Evolutionary conservation across 169 alveolate species (phyloP).

Genomic region (Eimeria tenella): DNA sequence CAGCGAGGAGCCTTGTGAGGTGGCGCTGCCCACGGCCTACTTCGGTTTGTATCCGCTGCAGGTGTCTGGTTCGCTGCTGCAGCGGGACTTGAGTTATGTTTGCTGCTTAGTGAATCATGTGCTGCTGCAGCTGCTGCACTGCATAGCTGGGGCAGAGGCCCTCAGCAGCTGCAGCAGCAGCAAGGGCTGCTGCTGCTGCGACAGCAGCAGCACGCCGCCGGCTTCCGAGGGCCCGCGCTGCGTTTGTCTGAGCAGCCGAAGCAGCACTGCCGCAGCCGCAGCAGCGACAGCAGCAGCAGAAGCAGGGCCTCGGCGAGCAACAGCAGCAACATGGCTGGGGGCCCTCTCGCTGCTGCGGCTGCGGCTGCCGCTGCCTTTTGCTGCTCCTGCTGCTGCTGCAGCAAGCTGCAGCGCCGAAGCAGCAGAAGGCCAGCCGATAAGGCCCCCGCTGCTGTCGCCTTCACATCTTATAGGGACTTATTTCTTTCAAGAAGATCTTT

Average conservation of each 20-base stretch:
- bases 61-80: slow-evolving; percentile 7
- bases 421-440: background rate
- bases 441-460: slow-evolving; percentile 22
- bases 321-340: slow-evolving; percentile 8
- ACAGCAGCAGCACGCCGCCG: slow-evolving; percentile 12
- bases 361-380: slow-evolving; percentile 29
- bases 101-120: slow-evolving; percentile 22
- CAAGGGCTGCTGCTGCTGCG: slow-evolving; percentile 53
- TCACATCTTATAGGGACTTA: background rate
- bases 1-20: background rate
- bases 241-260: background rate
- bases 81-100: background rate
- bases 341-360: slow-evolving; percentile 5
- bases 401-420: slow-evolving; percentile 18
- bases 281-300: slow-evolving; percentile 8
- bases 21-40: background rate
- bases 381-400: background rate
- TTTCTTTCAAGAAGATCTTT: background rate
- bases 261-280: background rate
- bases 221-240: slow-evolving; percentile 37
- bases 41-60: slow-evolving; percentile 25
- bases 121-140: slow-evolving; percentile 13
- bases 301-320: background rate
- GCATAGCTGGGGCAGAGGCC: background rate
- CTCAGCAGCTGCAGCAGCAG: slow-evolving; percentile 51